Percentiles rank a stretch among this genome's conserved stretches.
Evolutionary conservation across 2,329 filamentous ascomycete genomes (phyloP).

Genomic region (Xylariaceae sp.): DNA sequence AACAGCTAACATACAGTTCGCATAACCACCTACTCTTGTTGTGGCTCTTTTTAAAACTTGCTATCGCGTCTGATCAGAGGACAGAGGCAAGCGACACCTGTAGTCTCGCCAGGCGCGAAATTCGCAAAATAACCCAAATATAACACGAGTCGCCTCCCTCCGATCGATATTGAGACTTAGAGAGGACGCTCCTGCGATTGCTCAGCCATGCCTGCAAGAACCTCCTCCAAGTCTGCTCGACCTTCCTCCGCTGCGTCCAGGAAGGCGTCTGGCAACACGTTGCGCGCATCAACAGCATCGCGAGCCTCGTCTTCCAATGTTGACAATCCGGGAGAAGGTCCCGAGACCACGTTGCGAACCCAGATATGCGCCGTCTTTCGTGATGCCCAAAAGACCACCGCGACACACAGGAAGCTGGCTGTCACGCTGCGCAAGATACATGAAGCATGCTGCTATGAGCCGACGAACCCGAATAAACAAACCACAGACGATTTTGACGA

Average conservation of each 20-base stretch:
- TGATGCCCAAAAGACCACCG: conserved; percentile 83
- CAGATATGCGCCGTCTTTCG: conserved; percentile 69
- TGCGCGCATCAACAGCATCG: conserved; percentile 42
- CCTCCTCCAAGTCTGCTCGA: conserved; percentile 42
- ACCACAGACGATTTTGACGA: conserved; percentile 68
- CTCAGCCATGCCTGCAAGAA: conserved; percentile 41
- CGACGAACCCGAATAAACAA: conserved; percentile 45
- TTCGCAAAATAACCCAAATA: too few species aligned
- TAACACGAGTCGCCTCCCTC: too few species aligned
- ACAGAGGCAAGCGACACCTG: background rate
- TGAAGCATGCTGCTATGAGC: conserved; percentile 71
- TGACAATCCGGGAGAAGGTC: conserved; percentile 65
- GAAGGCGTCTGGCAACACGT: conserved; percentile 35
- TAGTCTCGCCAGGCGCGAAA: background rate
- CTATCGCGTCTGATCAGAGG: too few species aligned
- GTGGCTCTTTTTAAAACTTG: too few species aligned
- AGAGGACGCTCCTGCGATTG: too few species aligned
- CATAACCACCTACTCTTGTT: too few species aligned
- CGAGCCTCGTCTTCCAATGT: conserved; percentile 40
- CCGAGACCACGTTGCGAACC: conserved; percentile 63
- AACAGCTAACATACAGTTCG: too few species aligned
- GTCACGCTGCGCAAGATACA: conserved; percentile 87
- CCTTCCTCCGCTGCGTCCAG: conserved; percentile 38
- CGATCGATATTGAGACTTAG: too few species aligned
- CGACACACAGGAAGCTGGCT: conserved; percentile 82